Evolutionary conservation across 2,329 filamentous ascomycete genomes (phyloP), one percentile per base, ranked within the genome.

Genomic region (Lecanoromycetidae sp.): DNA sequence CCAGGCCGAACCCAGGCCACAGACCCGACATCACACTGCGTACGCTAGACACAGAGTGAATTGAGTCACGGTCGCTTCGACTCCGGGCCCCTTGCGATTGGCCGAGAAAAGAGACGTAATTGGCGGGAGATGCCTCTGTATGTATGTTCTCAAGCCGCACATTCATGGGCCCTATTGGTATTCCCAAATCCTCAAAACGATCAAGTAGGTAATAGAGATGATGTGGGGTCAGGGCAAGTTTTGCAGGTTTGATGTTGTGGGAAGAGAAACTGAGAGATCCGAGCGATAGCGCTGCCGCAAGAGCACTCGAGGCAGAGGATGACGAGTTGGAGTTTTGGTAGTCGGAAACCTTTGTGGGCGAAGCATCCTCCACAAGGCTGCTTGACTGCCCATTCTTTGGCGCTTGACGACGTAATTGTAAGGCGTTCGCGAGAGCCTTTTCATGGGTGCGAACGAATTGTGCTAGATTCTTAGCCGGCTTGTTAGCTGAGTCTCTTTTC

Each of bases 381-480:
- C 61, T 57, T 51, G 82, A 80, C 47, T 77, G 67, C 56, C 75
- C 77, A 78, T 88, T 79, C 58, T 81, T 82, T 53, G 77, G 71
- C 33, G 73, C 69, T 53, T 77, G 75, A 59, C 85, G 79, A 63
- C 82, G 82, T 57, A 93, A 75, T 65, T 95, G 90, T 53, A 95
- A 72, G 58, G 90, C 90, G 70, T 96, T 96, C 62, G 91, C 91
- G 54, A 98, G 77, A 30, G 88, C 90, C 69, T 94, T 94, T 68
- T 98, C 91, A 71, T 98, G 87, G 47, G 87, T 94, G 54, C 88
- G 87, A 67, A 98, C 87, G 68, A 94, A 96, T 68, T 82, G 82
- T 62, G 90, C 88, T 63, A 98, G 76, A 75, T 94, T 91, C 90
- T 95, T 64, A 6, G 50, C 32, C 44, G 25, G n/a, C n/a, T n/a